Percentiles rank a stretch among this genome's conserved stretches.
phyloP scores from a whole-genome alignment of 768 basidiomycete genomes.

The Mycena galopus region DNA sequence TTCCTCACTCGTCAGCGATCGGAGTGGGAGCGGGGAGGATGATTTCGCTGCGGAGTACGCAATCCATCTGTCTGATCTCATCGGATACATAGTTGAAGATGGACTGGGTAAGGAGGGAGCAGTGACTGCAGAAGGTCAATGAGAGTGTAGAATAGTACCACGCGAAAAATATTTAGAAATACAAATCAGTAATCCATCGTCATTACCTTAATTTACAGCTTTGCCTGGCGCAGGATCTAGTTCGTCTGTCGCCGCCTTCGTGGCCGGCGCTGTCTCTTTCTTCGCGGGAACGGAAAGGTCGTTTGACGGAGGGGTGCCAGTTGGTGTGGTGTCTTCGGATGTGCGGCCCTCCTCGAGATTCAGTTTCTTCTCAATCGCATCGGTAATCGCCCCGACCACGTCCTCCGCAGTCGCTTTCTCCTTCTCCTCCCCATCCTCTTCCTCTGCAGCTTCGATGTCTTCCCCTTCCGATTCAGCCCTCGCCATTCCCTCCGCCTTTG shows the following conservation, averaged over 20 bases:
- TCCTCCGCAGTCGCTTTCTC: constrained; percentile 18
- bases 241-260: background rate
- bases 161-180: no score
- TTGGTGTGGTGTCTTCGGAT: background rate
- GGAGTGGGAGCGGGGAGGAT: no score
- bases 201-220: background rate
- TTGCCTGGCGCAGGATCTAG: background rate
- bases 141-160: no score
- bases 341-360: constrained; percentile 38
- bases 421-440: constrained; percentile 38
- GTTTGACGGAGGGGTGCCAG: background rate
- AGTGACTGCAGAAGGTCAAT: no score
- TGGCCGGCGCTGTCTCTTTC: background rate
- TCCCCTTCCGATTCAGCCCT: constrained; percentile 38
- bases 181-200: no score
- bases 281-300: background rate
- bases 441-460: constrained; percentile 19
- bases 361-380: constrained; percentile 48
- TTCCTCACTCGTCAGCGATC: no score
- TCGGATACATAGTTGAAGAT: no score
- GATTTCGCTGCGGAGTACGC: no score
- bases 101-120: no score
- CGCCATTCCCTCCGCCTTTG: constrained; percentile 28
- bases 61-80: no score
- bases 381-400: constrained; percentile 48